Evolutionary conservation across 208 protist genomes (phyloP), one percentile per base, ranked within the genome.

Genomic region (Strigomonas oncopelti): DNA sequence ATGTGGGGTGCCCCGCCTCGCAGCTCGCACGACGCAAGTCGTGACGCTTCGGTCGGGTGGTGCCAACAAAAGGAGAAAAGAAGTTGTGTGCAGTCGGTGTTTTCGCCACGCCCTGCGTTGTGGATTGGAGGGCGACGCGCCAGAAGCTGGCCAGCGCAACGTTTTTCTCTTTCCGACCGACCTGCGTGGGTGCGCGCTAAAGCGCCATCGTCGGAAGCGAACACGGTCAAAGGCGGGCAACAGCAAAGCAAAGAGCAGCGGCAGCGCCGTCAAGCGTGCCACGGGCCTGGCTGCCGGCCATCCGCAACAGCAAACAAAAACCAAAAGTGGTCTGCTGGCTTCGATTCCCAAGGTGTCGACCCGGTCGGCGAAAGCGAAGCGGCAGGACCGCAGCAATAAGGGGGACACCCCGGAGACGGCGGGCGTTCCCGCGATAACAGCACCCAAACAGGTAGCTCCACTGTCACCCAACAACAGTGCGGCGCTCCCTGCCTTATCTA

Each of bases 1-100:
- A 1, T 94, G 88, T 54, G 85, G 84, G 27, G 55, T 88, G 20
- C 59, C 29, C 11, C 59, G 14, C n/a, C 7, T 63, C 13, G n/a
- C 59, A 13, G 28, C 13, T 5, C 16, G 20, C 14, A 42, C 22
- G 18, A 42, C 29, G 7, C 5, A 18, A 5, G 29, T 29, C 5
- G 13, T 61, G 13, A 5, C n/a, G 11, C 24, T 36, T 3, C 34
- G 22, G 45, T 54, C 18, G 32, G 27, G 24, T 8, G 38, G 14
- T n/a, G n/a, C n/a, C 5, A 25, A 32, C 1, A 5, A n/a, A 18
- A 11, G 20, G 24, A 4, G 20, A 13, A 42, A 0, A 5, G 55
- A n/a, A 42, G 7, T 13, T 2, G 53, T 62, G 22, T 68, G 63
- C 29, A 16, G 22, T 9, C 52, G 31, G 24, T 68, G 63, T 16